Conservation (phyloP, 2,329 filamentous ascomycete species). For the Sclerotinia trifoliorum region DNA sequence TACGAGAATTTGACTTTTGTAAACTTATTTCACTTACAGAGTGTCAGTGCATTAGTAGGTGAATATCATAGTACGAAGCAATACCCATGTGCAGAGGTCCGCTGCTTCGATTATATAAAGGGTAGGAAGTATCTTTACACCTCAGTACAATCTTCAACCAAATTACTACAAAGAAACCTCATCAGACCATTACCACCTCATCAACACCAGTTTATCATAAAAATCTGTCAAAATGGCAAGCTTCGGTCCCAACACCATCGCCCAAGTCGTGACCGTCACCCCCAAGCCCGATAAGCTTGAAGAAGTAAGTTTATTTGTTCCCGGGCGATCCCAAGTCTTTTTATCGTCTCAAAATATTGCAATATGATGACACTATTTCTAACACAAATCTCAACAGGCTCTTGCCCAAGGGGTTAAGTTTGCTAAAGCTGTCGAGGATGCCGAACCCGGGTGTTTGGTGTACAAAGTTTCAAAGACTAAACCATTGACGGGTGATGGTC, state of each 20-base stretch:
- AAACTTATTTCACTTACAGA: not conserved
- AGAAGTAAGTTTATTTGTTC: not conserved
- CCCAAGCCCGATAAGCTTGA: slow-evolving; percentile 11
- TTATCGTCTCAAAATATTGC: not conserved
- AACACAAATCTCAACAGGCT: not conserved
- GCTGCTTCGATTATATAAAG: slow-evolving; percentile 3
- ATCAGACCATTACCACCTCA: not conserved
- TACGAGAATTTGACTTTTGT: not conserved
- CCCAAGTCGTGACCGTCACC: slow-evolving; percentile 9
- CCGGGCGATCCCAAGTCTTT: not conserved
- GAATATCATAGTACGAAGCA: not conserved
- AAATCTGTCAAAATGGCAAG: not conserved
- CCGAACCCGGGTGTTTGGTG: slow-evolving; percentile 6
- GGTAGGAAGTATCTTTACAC: not conserved
- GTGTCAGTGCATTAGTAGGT: not conserved
- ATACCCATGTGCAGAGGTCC: not conserved
- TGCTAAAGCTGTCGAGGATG: not conserved
- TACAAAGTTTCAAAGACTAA: slow-evolving; percentile 13
- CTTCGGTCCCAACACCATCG: not conserved
- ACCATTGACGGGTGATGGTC: not conserved
- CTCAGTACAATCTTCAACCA: not conserved
- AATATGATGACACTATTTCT: not conserved
- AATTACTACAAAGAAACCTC: not conserved
- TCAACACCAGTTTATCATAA: not conserved
- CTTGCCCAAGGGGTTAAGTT: not conserved